phyloP scores from a whole-genome alignment of 1,284 basidiomycete genomes.

The Ustilago sp. region DNA sequence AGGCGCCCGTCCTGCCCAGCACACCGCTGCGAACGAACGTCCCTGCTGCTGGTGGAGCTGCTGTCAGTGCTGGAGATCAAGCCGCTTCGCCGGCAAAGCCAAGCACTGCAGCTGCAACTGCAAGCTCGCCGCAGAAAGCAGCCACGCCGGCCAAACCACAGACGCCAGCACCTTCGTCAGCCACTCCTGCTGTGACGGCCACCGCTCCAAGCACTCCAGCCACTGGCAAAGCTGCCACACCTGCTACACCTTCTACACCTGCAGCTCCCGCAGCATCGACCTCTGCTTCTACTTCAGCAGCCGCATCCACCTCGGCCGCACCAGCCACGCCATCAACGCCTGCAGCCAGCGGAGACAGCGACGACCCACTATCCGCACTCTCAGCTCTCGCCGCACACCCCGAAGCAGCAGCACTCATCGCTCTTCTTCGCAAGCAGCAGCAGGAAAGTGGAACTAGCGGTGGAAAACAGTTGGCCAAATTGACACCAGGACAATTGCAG shows the following conservation, averaged over 20 bases:
- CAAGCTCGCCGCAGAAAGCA: constrained; percentile 15
- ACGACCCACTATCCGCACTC: constrained; percentile 59
- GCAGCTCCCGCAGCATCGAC: constrained; percentile 2
- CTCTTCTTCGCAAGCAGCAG: constrained; percentile 64
- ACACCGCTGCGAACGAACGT: constrained; percentile 32
- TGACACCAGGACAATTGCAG: constrained; percentile 65
- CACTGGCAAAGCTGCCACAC: constrained; percentile 11
- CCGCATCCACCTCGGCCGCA: background rate
- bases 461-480: constrained; percentile 56
- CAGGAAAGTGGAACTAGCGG: constrained; percentile 40
- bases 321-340: constrained; percentile 4
- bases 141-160: constrained; percentile 19
- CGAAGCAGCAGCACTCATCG: constrained; percentile 64
- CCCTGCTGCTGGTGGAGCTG: background rate
- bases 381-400: constrained; percentile 62
- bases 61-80: background rate
- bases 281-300: background rate
- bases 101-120: constrained; percentile 3
- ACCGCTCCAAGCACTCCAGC: constrained; percentile 5
- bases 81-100: constrained; percentile 19
- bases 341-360: constrained; percentile 9
- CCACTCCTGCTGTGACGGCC: background rate
- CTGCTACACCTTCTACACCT: constrained; percentile 5
- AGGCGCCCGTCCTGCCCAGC: constrained; percentile 28
- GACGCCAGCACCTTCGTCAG: background rate